phyloP scores from a whole-genome alignment of 805 yeast genomes.

The Isabelozyma rhagii region DNA sequence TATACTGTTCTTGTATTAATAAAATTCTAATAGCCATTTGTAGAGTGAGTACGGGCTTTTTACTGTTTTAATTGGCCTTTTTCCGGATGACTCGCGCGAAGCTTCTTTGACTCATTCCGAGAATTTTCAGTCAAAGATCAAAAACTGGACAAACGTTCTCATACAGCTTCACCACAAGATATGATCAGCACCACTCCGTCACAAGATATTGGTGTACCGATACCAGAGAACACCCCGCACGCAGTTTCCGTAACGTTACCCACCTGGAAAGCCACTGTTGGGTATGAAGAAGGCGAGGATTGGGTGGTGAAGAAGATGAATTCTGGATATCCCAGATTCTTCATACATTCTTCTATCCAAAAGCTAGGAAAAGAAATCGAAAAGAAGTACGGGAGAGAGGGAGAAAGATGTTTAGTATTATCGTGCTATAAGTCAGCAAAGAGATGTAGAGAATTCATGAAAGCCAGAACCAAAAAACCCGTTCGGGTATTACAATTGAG shows the following conservation, averaged over 20 bases:
- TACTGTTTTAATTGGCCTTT: too few relatives aligned
- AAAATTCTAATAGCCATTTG: not conserved
- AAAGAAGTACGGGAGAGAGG: slow-evolving; percentile 72
- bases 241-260: slow-evolving; percentile 95
- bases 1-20: not conserved
- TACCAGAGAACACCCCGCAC: slow-evolving; percentile 86
- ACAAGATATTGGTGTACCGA: slow-evolving; percentile 71
- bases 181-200: slow-evolving; percentile 17
- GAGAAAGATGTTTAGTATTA: slow-evolving; percentile 72
- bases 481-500: slow-evolving; percentile 71
- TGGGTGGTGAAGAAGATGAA: slow-evolving; percentile 76
- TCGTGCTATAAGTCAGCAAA: slow-evolving; percentile 79
- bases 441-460: slow-evolving; percentile 78
- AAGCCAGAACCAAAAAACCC: slow-evolving; percentile 29
- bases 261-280: slow-evolving; percentile 91
- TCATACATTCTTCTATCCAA: slow-evolving; percentile 62
- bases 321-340: slow-evolving; percentile 88
- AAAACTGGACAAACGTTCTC: not conserved
- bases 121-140: too few relatives aligned
- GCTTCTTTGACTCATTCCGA: too few relatives aligned
- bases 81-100: too few relatives aligned
- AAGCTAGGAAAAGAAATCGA: slow-evolving; percentile 53
- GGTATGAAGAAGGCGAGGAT: slow-evolving; percentile 85
- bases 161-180: not conserved
- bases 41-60: not conserved